Evolutionary conservation across 495 filamentous ascomycete genomes (phyloP).

Genomic region (Daldinia concentrica): DNA sequence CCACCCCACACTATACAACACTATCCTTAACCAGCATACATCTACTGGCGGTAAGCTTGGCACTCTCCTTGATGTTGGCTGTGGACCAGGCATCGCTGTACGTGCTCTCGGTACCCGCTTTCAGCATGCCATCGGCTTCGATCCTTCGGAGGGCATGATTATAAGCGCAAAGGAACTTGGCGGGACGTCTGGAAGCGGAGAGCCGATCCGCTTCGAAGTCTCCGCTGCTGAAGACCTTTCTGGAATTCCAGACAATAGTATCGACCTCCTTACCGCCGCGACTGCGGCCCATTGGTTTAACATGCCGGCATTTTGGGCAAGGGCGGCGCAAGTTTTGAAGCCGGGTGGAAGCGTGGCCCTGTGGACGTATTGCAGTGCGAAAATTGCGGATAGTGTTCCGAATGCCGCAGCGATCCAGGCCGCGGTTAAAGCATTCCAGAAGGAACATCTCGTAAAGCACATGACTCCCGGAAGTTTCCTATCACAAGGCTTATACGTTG

Average conservation of each 20-base stretch:
- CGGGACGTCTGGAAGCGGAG: constrained; percentile 2
- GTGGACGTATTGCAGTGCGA: background rate
- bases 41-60: background rate
- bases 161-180: constrained; percentile 11
- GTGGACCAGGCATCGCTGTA: background rate
- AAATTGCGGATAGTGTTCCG: background rate
- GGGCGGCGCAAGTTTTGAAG: constrained; percentile 17
- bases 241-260: background rate
- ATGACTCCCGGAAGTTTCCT: background rate
- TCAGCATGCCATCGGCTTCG: constrained; percentile 11
- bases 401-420: background rate
- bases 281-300: constrained; percentile 22
- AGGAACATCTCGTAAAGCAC: background rate
- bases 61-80: background rate
- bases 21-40: background rate
- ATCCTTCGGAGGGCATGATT: constrained; percentile 22
- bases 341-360: constrained; percentile 19
- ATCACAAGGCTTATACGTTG: background rate
- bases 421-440: background rate
- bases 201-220: constrained; percentile 18
- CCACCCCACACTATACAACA: background rate
- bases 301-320: constrained; percentile 14
- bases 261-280: background rate
- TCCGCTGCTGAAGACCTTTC: background rate
- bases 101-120: background rate